Percentiles rank a stretch among this genome's conserved stretches.
Evolutionary conservation across 305 asterid genomes (phyloP).

Genomic region (Coffea humblotiana): DNA sequence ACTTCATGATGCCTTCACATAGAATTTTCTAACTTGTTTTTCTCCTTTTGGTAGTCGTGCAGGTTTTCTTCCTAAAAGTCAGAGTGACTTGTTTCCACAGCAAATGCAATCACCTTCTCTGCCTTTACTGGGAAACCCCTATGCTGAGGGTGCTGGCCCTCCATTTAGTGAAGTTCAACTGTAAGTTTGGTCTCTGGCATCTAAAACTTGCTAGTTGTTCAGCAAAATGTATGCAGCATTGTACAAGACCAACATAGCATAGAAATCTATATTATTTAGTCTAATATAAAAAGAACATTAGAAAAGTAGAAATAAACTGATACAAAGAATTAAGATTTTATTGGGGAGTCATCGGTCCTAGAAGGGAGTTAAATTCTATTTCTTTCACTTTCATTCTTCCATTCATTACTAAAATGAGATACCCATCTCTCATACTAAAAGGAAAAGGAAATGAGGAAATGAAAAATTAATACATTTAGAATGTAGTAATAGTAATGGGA

Average conservation of each 20-base stretch:
- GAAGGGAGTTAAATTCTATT: too few species aligned
- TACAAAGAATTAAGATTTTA: too few species aligned
- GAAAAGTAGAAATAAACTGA: too few species aligned
- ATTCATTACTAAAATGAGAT: too few species aligned
- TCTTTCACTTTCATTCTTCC: too few species aligned
- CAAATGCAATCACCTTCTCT: conserved; percentile 42
- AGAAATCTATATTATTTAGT: too few species aligned
- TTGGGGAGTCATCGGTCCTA: too few species aligned
- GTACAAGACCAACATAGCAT: neutral
- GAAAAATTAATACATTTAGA: too few species aligned
- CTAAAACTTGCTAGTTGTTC: neutral
- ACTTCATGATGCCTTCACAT: neutral
- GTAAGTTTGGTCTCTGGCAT: conserved; percentile 41
- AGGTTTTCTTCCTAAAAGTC: conserved; percentile 35
- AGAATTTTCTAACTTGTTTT: conserved; percentile 19
- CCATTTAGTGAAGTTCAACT: conserved; percentile 39
- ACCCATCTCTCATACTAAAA: too few species aligned
- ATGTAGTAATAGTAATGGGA: too few species aligned
- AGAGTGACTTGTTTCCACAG: conserved; percentile 31
- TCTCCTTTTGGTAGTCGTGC: conserved; percentile 34
- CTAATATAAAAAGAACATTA: too few species aligned
- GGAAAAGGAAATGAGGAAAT: too few species aligned
- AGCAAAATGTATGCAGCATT: neutral
- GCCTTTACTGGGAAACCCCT: conserved; percentile 40
- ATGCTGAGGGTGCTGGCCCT: conserved; percentile 36